Base-by-base conservation (phyloP, 345 rosid species). In the Acer negundo region DNA sequence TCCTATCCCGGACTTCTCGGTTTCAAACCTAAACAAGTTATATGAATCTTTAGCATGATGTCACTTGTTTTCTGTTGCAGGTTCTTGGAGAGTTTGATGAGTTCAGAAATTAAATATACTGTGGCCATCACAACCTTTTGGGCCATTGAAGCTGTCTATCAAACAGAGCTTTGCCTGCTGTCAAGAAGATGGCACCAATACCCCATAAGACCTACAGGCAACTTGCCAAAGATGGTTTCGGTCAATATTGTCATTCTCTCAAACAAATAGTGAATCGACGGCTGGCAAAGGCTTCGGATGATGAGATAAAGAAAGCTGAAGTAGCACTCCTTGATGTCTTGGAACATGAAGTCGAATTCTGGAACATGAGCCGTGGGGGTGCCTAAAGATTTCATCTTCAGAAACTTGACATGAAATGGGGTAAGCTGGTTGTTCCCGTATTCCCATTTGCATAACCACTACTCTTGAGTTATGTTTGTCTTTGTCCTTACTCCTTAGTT, bases 131-230 rank as follows among this genome's bases (percentile, higher is more conserved):
- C 93, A 9, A 94, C 92, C 10, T 86, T 89, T 22, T 95, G 97
- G 98, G 93, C 90, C 17, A 91, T 90, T 0, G 97, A 95, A 86
- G 83, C 92, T 1, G 92, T 89, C 58, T 94, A 94, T 79, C 97
- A 86, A 86, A 75, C 92, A 87, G 88, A 89, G 97, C 76, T 94
- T 92, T 40, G 89, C 95, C 3, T 88, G 85, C 73, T 92, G 97
- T 87, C 80, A 90, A 46, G 97, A 85, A 53, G 87, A 84, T n/a
- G 93, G 86, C 73, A 65, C 74, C 56, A 86, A 81, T 31, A 88
- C 90, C 61, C 91, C 92, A 8, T 49, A 70, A 0, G 93, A 89
- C 47, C 79, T 95, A 1, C 76, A 65, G 17, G 85, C 86, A 67
- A 86, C 94, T 28, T 95, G 99, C 85, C 74, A 77, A 74, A 89